These are phyloP conservation scores for Backusella morwellensis DNA, from an alignment of 192 early-diverging fungal genomes.

Conservation along the genomic window DNA sequence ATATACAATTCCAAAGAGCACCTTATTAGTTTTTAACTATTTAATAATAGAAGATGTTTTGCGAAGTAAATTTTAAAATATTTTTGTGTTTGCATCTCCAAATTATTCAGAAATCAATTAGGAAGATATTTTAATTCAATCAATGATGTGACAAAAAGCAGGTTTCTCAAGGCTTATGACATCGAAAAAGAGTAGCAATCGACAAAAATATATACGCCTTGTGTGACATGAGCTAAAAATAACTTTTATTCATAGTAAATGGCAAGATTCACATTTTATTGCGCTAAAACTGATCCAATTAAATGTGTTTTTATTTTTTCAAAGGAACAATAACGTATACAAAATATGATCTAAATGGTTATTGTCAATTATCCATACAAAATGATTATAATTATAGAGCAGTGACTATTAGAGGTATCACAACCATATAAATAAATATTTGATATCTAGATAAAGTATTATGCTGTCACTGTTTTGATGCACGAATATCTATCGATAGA, in stretches of 20 bases:
- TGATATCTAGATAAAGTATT: too few relatives aligned
- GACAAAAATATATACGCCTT: not conserved
- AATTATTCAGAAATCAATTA: not conserved
- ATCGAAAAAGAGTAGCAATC: not conserved
- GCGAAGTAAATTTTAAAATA: not conserved
- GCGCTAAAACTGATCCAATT: not conserved
- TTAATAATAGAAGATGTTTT: not conserved
- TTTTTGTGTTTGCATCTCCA: not conserved
- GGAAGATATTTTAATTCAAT: not conserved
- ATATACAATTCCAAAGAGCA: too few relatives aligned
- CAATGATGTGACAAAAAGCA: not conserved
- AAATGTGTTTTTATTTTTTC: not conserved
- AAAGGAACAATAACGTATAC: not conserved
- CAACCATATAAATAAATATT: too few relatives aligned
- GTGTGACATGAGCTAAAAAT: not conserved
- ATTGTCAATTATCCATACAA: too few relatives aligned
- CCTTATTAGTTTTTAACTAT: not conserved
- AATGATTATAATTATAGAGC: too few relatives aligned
- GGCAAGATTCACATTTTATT: not conserved
- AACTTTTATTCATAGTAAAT: not conserved
- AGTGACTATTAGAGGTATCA: too few relatives aligned
- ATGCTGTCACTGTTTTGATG: too few relatives aligned
- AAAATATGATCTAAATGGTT: too few relatives aligned
- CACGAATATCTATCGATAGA: too few relatives aligned
- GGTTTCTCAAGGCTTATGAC: not conserved